phyloP scores from a whole-genome alignment of 176 grass and related monocot species.

The Oryza australiensis region DNA sequence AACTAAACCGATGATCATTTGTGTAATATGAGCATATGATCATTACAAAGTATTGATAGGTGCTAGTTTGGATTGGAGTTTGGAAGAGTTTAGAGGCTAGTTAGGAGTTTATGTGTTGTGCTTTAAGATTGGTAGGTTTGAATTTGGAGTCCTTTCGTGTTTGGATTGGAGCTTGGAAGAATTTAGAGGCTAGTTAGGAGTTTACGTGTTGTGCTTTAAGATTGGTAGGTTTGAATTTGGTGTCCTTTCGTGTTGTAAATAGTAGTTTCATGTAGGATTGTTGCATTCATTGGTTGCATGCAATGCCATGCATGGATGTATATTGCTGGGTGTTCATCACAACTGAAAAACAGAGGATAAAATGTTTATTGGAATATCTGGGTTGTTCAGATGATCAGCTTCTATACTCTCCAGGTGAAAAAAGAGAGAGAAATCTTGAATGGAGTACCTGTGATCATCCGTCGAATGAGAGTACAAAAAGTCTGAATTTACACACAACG shows the following conservation, averaged over 20 bases:
- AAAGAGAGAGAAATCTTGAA: too few species aligned
- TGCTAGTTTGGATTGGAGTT: background rate
- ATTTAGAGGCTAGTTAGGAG: background rate
- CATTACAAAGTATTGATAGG: background rate
- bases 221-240: background rate
- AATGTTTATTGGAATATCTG: background rate
- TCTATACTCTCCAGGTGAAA: too few species aligned
- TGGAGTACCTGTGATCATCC: background rate
- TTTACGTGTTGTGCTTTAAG: background rate
- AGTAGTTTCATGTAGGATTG: background rate
- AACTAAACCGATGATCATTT: background rate
- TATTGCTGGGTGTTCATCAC: constrained; percentile 16
- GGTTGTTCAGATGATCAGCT: background rate
- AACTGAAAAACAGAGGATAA: background rate
- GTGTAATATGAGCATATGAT: background rate
- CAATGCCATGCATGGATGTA: constrained; percentile 8
- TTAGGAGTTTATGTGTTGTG: background rate
- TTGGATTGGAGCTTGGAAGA: background rate
- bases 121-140: background rate
- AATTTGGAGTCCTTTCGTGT: background rate
- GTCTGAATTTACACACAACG: too few species aligned
- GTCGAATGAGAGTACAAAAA: background rate
- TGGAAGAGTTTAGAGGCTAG: background rate
- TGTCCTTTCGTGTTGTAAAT: background rate
- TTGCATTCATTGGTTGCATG: constrained; percentile 24